Conservation (phyloP, 2,329 filamentous ascomycete genomes). For the Fusarium sp. region DNA sequence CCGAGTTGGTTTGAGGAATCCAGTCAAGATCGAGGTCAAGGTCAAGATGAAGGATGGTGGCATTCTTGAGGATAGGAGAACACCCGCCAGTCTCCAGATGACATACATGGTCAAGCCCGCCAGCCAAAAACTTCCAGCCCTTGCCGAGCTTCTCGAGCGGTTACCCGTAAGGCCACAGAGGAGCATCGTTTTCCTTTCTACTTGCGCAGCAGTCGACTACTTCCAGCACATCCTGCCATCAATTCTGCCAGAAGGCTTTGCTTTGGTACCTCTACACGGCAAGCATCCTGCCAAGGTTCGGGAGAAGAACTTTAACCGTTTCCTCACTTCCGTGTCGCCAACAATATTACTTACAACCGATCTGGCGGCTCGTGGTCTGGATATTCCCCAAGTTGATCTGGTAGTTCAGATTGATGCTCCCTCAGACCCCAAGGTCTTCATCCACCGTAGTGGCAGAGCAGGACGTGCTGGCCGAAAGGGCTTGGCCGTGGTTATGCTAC, state of each 20-base stretch:
- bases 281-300: slow-evolving; percentile 91
- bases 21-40: slow-evolving; percentile 93
- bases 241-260: slow-evolving; percentile 76
- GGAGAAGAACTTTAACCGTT: slow-evolving; percentile 86
- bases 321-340: slow-evolving; percentile 79
- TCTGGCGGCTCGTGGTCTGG: slow-evolving; percentile 88
- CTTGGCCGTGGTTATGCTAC: slow-evolving; percentile 86
- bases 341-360: slow-evolving; percentile 92
- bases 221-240: slow-evolving; percentile 83
- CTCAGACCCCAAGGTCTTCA: slow-evolving; percentile 92
- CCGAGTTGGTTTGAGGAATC: slow-evolving; percentile 90
- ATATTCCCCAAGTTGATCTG: slow-evolving; percentile 91
- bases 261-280: slow-evolving; percentile 86
- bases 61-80: slow-evolving; percentile 81
- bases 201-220: slow-evolving; percentile 95
- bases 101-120: slow-evolving; percentile 82
- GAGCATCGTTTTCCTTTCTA: slow-evolving; percentile 91
- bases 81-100: slow-evolving; percentile 93
- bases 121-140: slow-evolving; percentile 81
- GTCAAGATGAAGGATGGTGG: slow-evolving; percentile 81
- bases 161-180: slow-evolving; percentile 83
- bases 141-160: slow-evolving; percentile 76
- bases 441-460: slow-evolving; percentile 91
- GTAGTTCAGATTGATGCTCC: slow-evolving; percentile 88
- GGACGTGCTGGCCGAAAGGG: slow-evolving; percentile 90